phyloP scores from a whole-genome alignment of 495 filamentous ascomycete genomes.

The Neurospora sp. region DNA sequence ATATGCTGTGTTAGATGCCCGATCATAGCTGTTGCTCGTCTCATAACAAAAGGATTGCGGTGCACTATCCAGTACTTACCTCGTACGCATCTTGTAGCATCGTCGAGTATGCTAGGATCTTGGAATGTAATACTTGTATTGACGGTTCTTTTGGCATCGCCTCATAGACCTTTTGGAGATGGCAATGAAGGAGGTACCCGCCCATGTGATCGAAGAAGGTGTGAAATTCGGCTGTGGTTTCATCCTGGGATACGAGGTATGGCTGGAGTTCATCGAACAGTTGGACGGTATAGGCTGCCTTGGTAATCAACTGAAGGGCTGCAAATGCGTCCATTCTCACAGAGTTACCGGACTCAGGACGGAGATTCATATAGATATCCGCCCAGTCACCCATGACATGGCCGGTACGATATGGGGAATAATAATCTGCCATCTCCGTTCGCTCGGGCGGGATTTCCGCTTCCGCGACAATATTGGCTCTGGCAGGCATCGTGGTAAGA shows the following conservation, averaged over 20 bases:
- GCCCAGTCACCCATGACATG: not conserved
- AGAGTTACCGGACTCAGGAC: not conserved
- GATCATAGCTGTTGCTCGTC: not conserved
- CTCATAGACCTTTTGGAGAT: not conserved
- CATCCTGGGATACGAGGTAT: not conserved
- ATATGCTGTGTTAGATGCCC: not conserved
- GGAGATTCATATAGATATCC: not conserved
- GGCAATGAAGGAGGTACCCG: not conserved
- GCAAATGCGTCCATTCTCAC: not conserved
- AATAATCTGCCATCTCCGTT: not conserved
- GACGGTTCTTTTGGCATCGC: not conserved
- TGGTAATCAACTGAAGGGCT: not conserved
- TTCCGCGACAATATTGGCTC: not conserved
- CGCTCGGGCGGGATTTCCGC: not conserved
- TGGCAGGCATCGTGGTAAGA: not conserved
- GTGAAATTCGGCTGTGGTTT: not conserved
- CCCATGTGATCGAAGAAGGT: not conserved
- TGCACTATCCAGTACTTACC: not conserved
- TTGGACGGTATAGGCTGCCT: not conserved
- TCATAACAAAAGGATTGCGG: not conserved
- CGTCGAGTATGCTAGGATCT: not conserved
- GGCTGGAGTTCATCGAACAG: not conserved
- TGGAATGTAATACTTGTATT: not conserved
- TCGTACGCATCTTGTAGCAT: not conserved
- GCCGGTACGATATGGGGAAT: not conserved